Base-by-base conservation (phyloP, 495 filamentous ascomycete genomes). In the Annulohypoxylon nitens region DNA sequence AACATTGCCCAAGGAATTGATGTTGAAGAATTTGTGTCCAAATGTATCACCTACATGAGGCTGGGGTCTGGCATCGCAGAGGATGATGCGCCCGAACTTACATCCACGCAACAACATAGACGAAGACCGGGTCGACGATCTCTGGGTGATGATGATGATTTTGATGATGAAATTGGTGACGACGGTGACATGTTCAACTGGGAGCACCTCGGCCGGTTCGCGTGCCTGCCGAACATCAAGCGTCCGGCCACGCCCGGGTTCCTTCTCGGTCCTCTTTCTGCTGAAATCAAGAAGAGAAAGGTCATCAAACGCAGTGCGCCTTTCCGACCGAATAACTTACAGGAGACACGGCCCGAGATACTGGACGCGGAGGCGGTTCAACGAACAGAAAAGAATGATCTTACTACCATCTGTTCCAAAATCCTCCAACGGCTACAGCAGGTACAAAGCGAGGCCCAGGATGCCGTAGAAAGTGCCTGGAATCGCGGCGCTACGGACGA, bases 1-100 rank as follows among this genome's bases (percentile, higher is more conserved):
- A 90, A 90, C 64, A 76, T 85, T 4, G 85, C 86, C 6, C 88
- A 89, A 37, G 92, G 94, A 2, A 83, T 99, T 25, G 97, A 99
- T 74, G 87, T 97, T 0, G 95, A 98, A 71, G 93, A 97, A 69
- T 98, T 98, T 75, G 91, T 98, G 8, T 92, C 92, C 0, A 97
- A 97, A 78, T 95, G 92, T 78, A 93, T 97, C 53, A 87, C 86
- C 1, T 98, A 91, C 78, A 99, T 99, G 97, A 87, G 88, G 12
- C 81, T 85, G 10, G 90, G 89, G 76, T 69, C 79, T 7, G 82
- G 82, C 1, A 81, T 84, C 39, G 78, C 78, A 2, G 77, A 83
- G 37, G 82, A 83, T 34, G 71, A 82, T 3, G 80, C 81, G 4
- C 70, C 73, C 3, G 84, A 83, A 64, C 78, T 85, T 20, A 82